phyloP scores from a whole-genome alignment of 352 stramenopile genomes.

The Phytophthora colocasiae region DNA sequence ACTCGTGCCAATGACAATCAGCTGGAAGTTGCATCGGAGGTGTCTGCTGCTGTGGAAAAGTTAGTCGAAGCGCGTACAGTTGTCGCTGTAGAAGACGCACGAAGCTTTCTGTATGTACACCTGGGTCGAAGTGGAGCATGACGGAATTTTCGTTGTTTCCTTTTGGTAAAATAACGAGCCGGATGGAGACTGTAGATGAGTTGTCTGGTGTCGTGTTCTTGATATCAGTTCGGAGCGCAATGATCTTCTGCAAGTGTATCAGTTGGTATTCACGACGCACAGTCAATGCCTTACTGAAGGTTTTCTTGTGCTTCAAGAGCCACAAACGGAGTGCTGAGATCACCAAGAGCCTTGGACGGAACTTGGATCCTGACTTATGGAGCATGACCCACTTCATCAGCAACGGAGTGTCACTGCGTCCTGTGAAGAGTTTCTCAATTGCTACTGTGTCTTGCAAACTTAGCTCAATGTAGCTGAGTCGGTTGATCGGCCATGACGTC shows the following conservation, averaged over 20 bases:
- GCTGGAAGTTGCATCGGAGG: constrained; percentile 43
- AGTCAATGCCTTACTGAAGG: constrained; percentile 47
- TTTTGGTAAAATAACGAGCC: constrained; percentile 33
- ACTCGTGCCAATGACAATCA: constrained; percentile 64
- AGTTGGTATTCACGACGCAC: constrained; percentile 50
- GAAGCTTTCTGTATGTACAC: constrained; percentile 60
- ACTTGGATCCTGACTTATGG: constrained; percentile 44
- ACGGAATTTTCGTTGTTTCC: constrained; percentile 13
- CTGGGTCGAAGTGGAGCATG: constrained; percentile 63
- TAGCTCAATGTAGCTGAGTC: constrained; percentile 70
- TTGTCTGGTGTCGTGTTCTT: constrained; percentile 9
- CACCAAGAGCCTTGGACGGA: constrained; percentile 61
- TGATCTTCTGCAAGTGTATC: constrained; percentile 50
- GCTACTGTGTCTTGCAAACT: constrained; percentile 41
- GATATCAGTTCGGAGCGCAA: constrained; percentile 32
- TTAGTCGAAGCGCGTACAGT: constrained; percentile 55
- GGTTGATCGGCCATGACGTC: constrained; percentile 65
- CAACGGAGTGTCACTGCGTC: constrained; percentile 51
- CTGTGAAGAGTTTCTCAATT: constrained; percentile 62
- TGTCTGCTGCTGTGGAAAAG: constrained; percentile 46
- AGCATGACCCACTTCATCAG: constrained; percentile 74
- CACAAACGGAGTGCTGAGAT: constrained; percentile 62
- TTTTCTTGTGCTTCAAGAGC: constrained; percentile 56
- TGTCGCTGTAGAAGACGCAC: constrained; percentile 61
- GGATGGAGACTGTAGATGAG: constrained; percentile 40